These are phyloP conservation scores for Naganishia vaughanmartiniae DNA, from an alignment of 768 basidiomycete species.

Conservation along the genomic window DNA sequence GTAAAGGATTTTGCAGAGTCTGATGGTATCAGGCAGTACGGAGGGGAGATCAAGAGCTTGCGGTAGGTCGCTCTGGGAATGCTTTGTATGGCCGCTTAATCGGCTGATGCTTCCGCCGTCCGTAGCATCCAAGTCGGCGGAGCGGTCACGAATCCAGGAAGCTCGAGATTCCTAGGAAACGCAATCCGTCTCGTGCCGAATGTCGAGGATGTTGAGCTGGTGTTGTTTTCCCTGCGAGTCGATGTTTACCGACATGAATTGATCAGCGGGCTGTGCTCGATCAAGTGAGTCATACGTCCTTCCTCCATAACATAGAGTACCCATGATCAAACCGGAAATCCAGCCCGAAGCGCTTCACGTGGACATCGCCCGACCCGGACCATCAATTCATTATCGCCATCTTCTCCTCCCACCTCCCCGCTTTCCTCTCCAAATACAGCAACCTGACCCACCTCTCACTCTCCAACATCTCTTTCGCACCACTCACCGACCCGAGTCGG, in stretches of 20 bases:
- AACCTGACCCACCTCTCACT: slow-evolving; percentile 15
- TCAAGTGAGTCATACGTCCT: slow-evolving; percentile 19
- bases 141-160: slow-evolving; percentile 9
- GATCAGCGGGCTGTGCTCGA: slow-evolving; percentile 7
- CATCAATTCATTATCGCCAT: slow-evolving; percentile 31
- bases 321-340: neutral
- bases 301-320: neutral
- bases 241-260: slow-evolving; percentile 19
- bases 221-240: slow-evolving; percentile 21
- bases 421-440: slow-evolving; percentile 19
- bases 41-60: slow-evolving; percentile 7
- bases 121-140: slow-evolving; percentile 24
- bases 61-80: neutral
- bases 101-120: neutral
- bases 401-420: slow-evolving; percentile 23
- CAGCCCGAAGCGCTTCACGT: slow-evolving; percentile 23
- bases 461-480: slow-evolving; percentile 24
- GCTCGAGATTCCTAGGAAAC: slow-evolving; percentile 14
- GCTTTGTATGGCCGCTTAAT: neutral
- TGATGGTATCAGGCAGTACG: neutral
- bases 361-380: slow-evolving; percentile 26
- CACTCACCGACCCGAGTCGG: slow-evolving; percentile 23
- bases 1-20: slow-evolving; percentile 17
- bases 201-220: slow-evolving; percentile 18
- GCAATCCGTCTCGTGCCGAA: slow-evolving; percentile 14